Evolutionary conservation across 1,284 basidiomycete species (phyloP).

Genomic region (Puccinia triticina): DNA sequence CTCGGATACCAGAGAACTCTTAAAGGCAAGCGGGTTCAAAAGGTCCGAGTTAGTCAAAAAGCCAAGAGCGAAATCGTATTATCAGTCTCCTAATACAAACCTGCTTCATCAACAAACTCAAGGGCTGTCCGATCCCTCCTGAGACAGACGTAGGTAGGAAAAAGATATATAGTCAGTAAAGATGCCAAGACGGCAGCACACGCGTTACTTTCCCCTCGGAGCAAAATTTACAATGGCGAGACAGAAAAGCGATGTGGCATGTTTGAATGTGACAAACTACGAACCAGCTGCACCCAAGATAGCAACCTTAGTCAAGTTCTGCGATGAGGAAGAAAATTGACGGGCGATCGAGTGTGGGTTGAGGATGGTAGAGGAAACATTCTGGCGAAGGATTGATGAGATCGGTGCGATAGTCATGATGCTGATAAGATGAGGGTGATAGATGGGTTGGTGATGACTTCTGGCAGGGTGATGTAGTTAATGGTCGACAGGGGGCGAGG

Average conservation of each 20-base stretch:
- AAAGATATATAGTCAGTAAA: not conserved
- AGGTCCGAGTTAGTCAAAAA: not conserved
- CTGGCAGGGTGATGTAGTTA: not conserved
- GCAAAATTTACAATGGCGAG: not conserved
- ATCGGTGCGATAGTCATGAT: constrained; percentile 12
- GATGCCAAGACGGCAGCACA: too few species aligned
- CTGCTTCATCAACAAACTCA: constrained; percentile 84
- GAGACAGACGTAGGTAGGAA: constrained; percentile 31
- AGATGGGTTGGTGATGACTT: not conserved
- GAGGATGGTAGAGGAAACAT: not conserved
- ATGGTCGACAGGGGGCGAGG: not conserved
- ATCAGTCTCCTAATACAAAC: constrained; percentile 62
- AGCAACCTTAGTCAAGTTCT: constrained; percentile 77
- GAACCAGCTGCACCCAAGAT: constrained; percentile 83
- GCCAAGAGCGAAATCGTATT: not conserved
- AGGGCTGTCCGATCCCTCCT: constrained; percentile 85
- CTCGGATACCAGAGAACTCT: constrained; percentile 59
- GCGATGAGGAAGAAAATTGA: constrained; percentile 76
- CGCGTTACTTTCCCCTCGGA: too few species aligned
- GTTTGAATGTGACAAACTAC: constrained; percentile 40
- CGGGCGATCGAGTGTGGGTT: constrained; percentile 58
- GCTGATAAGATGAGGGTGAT: not conserved
- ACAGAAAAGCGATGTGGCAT: not conserved
- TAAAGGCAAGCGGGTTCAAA: constrained; percentile 8
- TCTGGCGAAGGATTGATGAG: constrained; percentile 28